Base-by-base conservation (phyloP, 1,284 basidiomycete species). In the Fomes fomentarius region DNA sequence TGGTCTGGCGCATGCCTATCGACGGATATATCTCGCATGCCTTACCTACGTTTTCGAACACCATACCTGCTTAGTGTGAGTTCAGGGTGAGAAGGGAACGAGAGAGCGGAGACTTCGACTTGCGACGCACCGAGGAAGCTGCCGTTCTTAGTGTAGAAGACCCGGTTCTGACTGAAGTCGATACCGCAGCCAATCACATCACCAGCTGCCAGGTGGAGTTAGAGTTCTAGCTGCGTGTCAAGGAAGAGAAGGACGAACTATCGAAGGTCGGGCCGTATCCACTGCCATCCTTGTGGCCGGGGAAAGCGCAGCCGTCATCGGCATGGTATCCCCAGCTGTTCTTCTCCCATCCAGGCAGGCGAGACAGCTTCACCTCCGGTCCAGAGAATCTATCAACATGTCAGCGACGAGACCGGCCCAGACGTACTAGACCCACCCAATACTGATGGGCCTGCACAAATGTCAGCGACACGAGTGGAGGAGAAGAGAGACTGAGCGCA, bases 311-410 rank as follows among this genome's bases (percentile, higher is more conserved):
- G 5, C 95, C 95, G 66, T 94, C 94, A 68, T 96, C 94, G n/a
- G 90, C 93, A 67, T 96, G 92, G 72, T 94, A 98, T 35, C 93
- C 94, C 88, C 91, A 96, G n/a, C 91, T 94, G 50, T 86, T 82
- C 57, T 78, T 76, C 68, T 96, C 94, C 92, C 93, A 96, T 3
- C 94, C 94, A 14, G 94, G 93, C 31, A 96, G 79, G 48, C 93
- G 84, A 24, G 81, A 81, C 47, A 91, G 72, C 65, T 83, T 83
- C 40, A 88, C 85, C 25, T 82, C 69, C 6, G 68, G 65, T 14
- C 70, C 69, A 24, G 78, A 78, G 63, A 84, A 81, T 0, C 78
- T 79, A 46, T 35, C 43, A 28, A 34, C 42, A 33, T n/a, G 37
- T 56, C 31, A 57, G 49, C 21, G 24, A 57, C 58, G 42, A 37